phyloP scores from a whole-genome alignment of 495 filamentous ascomycete species.

The Oidiodendron maius region DNA sequence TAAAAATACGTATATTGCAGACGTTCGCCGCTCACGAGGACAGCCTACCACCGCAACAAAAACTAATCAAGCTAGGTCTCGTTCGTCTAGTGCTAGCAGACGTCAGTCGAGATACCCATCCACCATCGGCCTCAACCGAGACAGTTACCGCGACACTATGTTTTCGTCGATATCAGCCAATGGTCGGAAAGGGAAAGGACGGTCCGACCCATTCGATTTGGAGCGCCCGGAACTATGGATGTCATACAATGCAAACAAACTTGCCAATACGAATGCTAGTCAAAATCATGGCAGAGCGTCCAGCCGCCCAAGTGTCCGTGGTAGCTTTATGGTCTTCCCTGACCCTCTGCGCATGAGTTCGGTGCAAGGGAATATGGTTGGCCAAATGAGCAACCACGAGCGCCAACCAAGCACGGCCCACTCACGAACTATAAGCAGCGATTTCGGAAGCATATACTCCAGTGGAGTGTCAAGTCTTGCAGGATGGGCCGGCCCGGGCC shows the following conservation, averaged over 20 bases:
- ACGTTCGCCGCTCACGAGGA: conserved; percentile 38
- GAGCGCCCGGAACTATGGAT: conserved; percentile 47
- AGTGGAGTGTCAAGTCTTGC: conserved; percentile 34
- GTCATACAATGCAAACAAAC: conserved; percentile 21
- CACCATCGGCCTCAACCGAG: conserved; percentile 13
- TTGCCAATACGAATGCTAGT: conserved; percentile 17
- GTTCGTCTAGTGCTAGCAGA: conserved; percentile 17
- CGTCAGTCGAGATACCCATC: conserved; percentile 18
- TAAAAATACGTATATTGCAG: conserved; percentile 33
- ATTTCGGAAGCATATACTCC: conserved; percentile 10
- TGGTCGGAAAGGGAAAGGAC: conserved; percentile 39
- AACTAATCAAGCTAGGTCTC: background rate
- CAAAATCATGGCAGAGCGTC: background rate
- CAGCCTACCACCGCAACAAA: conserved; percentile 28
- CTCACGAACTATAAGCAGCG: background rate
- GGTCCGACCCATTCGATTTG: conserved; percentile 63
- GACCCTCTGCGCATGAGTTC: conserved; percentile 2
- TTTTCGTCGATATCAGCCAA: conserved; percentile 21
- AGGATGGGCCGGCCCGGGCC: conserved; percentile 48
- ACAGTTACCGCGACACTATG: conserved; percentile 20
- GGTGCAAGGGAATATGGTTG: background rate
- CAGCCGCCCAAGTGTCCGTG: background rate
- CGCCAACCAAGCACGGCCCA: background rate
- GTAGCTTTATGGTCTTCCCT: conserved; percentile 22
- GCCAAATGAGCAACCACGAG: background rate